Evolutionary conservation across 1,284 basidiomycete species (phyloP), one percentile per base, ranked within the genome.

Genomic region (Sanguinoderma infundibulare): DNA sequence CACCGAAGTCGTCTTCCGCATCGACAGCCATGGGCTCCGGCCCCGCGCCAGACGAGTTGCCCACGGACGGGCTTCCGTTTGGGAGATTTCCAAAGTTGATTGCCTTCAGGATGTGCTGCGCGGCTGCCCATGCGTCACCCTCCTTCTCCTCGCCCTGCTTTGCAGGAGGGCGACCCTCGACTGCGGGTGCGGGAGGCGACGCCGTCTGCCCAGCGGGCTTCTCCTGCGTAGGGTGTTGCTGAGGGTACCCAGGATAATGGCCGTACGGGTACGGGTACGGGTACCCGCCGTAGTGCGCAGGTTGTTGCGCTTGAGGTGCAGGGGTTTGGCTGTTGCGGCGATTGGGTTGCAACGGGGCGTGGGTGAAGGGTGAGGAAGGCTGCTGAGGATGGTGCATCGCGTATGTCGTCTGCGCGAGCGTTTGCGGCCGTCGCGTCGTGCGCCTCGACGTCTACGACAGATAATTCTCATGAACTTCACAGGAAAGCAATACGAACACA

Each of bases 101-200:
- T 3, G 87, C 87, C 69, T 88, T 85, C 56, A 92, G 78, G 52
- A 92, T 91, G 65, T 84, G 88, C 67, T 91, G 87, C 17, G 90
- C 90, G 0, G 90, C 89, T 68, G 88, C 84, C 81, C 87, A 91
- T 15, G 86, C 85, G 61, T 88, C 86, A 55, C 79, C 66, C 39
- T 74, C 75, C 53, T 80, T 79, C 20, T 74, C 62, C 39, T 64
- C 53, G 35, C 66, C 68, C 10, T 62, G 7, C 22, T 60, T 64
- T 24, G 57, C 49, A 1, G 61, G 46, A 28, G 57, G 7, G 20
- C 56, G 42, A 2, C 50, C 57, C 49, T 55, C 46, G 10, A 58
- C 40, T 2, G 56, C 38, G 5, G 63, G 15, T 1, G 7, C 15
- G 7, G 47, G 47, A 12, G 17, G 30, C 30, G 30, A 34, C 2